Evolutionary conservation across 2,329 filamentous ascomycete species (phyloP), one percentile per base, ranked within the genome.

Genomic region (Coleophoma crateriformis): DNA sequence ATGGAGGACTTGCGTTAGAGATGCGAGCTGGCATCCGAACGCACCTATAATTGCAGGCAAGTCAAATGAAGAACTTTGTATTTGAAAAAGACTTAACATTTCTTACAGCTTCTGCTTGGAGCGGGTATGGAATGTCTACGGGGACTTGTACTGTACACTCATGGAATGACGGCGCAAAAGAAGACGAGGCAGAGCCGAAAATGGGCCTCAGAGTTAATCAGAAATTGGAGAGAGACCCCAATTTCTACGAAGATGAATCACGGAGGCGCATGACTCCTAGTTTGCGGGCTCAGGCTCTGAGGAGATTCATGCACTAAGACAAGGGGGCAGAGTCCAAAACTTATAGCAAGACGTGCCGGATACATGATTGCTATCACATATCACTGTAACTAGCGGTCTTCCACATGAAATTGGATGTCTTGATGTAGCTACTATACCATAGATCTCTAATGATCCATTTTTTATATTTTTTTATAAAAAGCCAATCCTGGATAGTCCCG

Each of bases 21-120:
- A 89, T 71, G 84, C 81, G 41, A 82, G 78, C 58, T 89, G 85
- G 85, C 84, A 88, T 71, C 85, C 85, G 4, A 78, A 74, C 58
- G 83, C 81, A 2, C 84, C 85, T 7, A 73, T 88, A 45, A 72
- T 89, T 55, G 85, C 62, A 47, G 57, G 58, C 59, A 52, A 51
- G 49, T 51, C 8, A 27, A 27, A 37, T 33, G 13, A 17, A 3
- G 27, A 10, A n/a, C 14, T 47, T 44, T 33, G 49, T 48, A 22
- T 35, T 19, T 32, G 5, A 38, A 17, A 15, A 38, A 45, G 3
- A 27, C 13, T 45, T 14, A 41, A 53, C 61, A 60, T 32, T 14
- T 39, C 33, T 41, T 37, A 15, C 50, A 79, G 84, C 84, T 45
- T 86, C 84, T 10, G 80, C 78, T 4, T 87, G 83, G 84, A 87